Evolutionary conservation across 495 filamentous ascomycete genomes (phyloP).

Genomic region (Xylaria flabelliformis): DNA sequence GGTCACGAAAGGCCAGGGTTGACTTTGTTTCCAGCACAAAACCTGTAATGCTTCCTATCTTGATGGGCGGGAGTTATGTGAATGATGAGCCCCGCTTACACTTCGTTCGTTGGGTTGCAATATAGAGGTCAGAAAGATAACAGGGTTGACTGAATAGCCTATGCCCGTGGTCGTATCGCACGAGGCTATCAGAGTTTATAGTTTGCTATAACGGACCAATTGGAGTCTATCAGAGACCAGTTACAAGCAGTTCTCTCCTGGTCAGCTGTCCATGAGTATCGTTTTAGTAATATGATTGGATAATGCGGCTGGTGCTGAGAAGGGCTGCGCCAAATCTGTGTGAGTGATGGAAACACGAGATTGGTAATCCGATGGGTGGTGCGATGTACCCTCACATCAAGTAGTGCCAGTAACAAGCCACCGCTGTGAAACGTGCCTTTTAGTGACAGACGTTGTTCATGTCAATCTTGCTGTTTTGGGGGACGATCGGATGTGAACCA

Average conservation of each 20-base stretch:
- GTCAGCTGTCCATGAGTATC: neutral
- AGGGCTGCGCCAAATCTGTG: neutral
- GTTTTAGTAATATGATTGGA: neutral
- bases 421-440: neutral
- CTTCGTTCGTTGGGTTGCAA: neutral
- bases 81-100: neutral
- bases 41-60: neutral
- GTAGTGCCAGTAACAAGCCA: neutral
- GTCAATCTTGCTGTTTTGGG: constrained; percentile 3
- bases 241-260: neutral
- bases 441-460: neutral
- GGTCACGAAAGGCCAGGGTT: neutral
- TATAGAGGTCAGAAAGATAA: neutral
- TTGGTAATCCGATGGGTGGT: neutral
- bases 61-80: neutral
- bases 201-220: neutral
- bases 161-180: neutral
- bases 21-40: neutral
- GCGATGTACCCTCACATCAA: neutral
- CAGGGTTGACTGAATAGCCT: neutral
- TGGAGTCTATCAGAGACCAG: neutral
- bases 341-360: neutral
- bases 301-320: neutral
- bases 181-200: neutral
- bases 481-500: neutral